Conservation (phyloP, 2,329 filamentous ascomycete species). For the Parastagonospora avenae region DNA sequence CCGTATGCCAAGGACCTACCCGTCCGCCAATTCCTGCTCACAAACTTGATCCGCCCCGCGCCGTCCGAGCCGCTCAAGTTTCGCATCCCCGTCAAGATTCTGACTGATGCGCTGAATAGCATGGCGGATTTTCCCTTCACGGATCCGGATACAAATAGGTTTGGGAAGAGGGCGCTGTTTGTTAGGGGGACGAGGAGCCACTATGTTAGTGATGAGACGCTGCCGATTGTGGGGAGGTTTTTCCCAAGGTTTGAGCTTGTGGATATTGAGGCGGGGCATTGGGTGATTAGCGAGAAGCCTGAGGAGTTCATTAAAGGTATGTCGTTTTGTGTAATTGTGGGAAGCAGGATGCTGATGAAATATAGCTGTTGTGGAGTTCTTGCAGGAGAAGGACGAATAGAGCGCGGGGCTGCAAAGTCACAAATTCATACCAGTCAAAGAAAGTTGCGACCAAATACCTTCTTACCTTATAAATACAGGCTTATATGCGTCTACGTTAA, state of each 20-base stretch:
- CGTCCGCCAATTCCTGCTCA: constrained; percentile 89
- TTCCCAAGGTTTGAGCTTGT: constrained; percentile 77
- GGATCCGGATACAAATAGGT: constrained; percentile 69
- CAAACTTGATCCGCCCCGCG: constrained; percentile 71
- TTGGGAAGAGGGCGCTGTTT: constrained; percentile 79
- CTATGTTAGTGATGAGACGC: constrained; percentile 79
- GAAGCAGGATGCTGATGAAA: constrained; percentile 4
- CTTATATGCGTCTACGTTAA: too few relatives aligned
- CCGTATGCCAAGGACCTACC: constrained; percentile 74
- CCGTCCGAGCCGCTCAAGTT: constrained; percentile 68
- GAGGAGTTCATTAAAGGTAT: constrained; percentile 76
- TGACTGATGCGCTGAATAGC: constrained; percentile 70
- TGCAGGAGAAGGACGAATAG: constrained; percentile 55
- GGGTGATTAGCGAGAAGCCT: constrained; percentile 88
- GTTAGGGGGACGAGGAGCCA: constrained; percentile 76
- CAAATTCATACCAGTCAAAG: too few relatives aligned
- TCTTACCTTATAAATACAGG: too few relatives aligned
- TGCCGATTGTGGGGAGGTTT: constrained; percentile 80
- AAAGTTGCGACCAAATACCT: too few relatives aligned
- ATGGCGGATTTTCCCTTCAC: constrained; percentile 90
- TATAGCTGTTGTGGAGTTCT: constrained; percentile 68
- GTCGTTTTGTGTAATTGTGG: constrained; percentile 24
- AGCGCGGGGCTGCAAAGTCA: too few relatives aligned
- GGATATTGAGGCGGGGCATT: constrained; percentile 81
- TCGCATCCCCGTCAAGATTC: constrained; percentile 74